Base-by-base conservation (phyloP, 768 basidiomycete genomes). In the Rhodotorula kratochvilovae region DNA sequence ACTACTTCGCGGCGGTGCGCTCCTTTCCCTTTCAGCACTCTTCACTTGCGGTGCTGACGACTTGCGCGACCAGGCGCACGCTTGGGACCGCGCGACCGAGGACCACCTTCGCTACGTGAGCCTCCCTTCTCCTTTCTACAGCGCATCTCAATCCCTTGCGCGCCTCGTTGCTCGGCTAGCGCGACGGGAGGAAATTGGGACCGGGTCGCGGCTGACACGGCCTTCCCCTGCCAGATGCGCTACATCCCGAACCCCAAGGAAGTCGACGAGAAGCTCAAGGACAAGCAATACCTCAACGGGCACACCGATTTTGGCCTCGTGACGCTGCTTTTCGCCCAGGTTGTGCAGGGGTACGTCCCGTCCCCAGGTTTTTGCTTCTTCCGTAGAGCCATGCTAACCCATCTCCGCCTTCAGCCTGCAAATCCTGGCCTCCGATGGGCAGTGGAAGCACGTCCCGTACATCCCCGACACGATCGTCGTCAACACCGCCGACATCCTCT, bases 401-500 rank as follows among this genome's bases (percentile, higher is more conserved):
- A 8, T 42, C 19, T 2, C 23, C 12, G 13, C 12, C 1, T 29
- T 11, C 46, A 67, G 66, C 25, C 46, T 68, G 31, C 67, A 68
- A 23, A 55, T 68, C 12, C 33, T 21, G 17, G 36, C 61, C 12
- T 8, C 19, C 42, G 54, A 62, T 13, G 42, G 31, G 15, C 2
- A 35, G 45, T 68, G 61, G 61, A 48, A 39, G 45, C 45, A 57
- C 19, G 67, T 68, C 17, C 60, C 53, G 12, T 68, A 56, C 45
- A 56, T 68, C 19, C 53, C 54, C 5, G 46, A 50, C 36, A n/a
- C 43, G 7, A 67, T 68, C 25, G 61, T 68, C n/a, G 55, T 68
- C 54, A 68, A 68, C 50, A 57, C 77, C 7, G 77, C 77, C 61
- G 76, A 79, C 63, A 77, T 77, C 5, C 70, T 79, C 19, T 74